phyloP scores from a whole-genome alignment of 2,329 filamentous ascomycete genomes.

The Fonsecaea pedrosoi region DNA sequence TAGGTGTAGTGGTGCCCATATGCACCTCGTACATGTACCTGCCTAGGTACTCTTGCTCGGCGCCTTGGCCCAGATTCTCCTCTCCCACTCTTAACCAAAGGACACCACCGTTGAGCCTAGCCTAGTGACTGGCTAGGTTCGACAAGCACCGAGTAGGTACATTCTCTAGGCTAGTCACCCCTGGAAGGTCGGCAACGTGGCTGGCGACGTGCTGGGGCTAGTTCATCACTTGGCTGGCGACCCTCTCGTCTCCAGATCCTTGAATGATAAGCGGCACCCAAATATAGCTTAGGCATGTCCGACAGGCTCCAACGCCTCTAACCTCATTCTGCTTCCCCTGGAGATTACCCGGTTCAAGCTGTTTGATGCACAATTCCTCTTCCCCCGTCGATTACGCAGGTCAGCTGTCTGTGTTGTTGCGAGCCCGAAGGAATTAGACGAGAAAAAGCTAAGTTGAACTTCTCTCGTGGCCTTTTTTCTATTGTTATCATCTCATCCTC shows the following conservation, averaged over 20 bases:
- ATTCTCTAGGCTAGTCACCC: neutral
- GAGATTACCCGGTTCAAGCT: slow-evolving; percentile 13
- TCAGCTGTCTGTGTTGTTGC: neutral
- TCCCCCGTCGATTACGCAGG: neutral
- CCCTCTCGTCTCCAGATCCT: neutral
- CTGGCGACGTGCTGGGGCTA: neutral
- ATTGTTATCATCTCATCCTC: neutral
- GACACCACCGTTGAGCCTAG: neutral
- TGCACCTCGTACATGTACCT: too few species aligned
- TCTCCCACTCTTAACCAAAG: neutral
- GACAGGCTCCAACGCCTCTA: slow-evolving; percentile 4
- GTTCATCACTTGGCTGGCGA: neutral
- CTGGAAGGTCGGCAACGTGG: neutral
- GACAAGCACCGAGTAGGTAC: too few species aligned
- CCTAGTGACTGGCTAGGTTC: too few species aligned
- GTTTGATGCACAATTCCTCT: neutral
- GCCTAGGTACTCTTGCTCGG: too few species aligned
- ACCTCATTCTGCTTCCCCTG: neutral
- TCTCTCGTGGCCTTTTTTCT: neutral
- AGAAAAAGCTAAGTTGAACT: slow-evolving; percentile 19
- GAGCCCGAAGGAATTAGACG: neutral
- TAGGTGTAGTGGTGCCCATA: neutral
- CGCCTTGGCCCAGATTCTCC: too few species aligned
- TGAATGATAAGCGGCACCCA: slow-evolving; percentile 1
- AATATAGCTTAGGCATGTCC: slow-evolving; percentile 4